These are phyloP conservation scores for Calamus simplicifolius DNA, from an alignment of 176 grass and related monocot species.

Conservation along the genomic window DNA sequence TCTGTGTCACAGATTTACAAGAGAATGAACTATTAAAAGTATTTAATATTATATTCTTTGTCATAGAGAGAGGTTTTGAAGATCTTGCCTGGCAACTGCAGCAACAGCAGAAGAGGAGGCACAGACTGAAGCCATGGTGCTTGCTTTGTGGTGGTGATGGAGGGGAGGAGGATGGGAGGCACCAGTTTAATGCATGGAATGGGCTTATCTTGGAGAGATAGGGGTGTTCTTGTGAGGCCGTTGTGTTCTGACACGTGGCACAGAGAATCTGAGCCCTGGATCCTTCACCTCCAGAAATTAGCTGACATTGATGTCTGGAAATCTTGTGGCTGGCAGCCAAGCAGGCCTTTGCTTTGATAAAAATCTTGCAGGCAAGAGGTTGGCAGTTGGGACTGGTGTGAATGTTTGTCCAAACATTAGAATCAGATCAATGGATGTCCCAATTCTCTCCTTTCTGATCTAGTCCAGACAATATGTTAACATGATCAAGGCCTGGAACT, in stretches of 20 bases:
- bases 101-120: conserved; percentile 77
- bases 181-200: conserved; percentile 30
- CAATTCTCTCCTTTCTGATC: too few relatives aligned
- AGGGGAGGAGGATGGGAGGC: conserved; percentile 15
- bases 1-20: too few relatives aligned
- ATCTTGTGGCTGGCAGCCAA: too few relatives aligned
- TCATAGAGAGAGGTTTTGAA: neutral
- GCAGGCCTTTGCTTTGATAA: too few relatives aligned
- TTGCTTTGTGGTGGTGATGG: neutral
- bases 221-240: conserved; percentile 28
- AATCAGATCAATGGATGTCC: too few relatives aligned
- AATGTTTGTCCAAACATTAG: too few relatives aligned
- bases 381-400: too few relatives aligned
- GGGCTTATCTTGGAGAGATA: conserved; percentile 53
- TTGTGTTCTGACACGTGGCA: conserved; percentile 53
- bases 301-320: conserved; percentile 39
- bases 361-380: too few relatives aligned
- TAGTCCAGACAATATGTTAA: too few relatives aligned
- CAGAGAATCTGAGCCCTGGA: conserved; percentile 51
- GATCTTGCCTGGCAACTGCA: conserved; percentile 43
- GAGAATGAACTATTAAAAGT: neutral
- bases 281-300: conserved; percentile 14
- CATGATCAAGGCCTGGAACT: too few relatives aligned
- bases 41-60: neutral
- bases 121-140: conserved; percentile 48